Evolutionary conservation across 2,329 filamentous ascomycete genomes (phyloP), one percentile per base, ranked within the genome.

Genomic region (Fusarium pseudonygamai): DNA sequence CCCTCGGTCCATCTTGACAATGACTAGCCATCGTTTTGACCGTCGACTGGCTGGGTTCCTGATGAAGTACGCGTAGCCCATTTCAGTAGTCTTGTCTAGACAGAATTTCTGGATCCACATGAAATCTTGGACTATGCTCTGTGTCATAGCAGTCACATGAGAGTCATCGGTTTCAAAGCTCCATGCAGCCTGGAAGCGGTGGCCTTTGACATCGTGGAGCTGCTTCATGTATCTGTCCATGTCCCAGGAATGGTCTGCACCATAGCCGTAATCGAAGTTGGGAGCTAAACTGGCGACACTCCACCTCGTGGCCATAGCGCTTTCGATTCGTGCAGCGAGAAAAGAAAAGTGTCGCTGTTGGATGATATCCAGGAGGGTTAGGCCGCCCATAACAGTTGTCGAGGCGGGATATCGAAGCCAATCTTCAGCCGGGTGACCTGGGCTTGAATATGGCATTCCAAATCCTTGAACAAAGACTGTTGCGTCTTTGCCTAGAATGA

Each of bases 401-500:
- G 30, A 50, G 30, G 8, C 15, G 13, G 30, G 13, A 32, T 13
- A 13, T 13, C 13, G 30, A 13, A 32, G 30, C 30, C 30, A 32
- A 14, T 32, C 13, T 32, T 32, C 30, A 32, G 30, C 13, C 13
- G n/a, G n/a, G 8, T 26, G 11, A 20, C n/a, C 8, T 26, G 30
- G 49, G 49, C 36, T 52, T 2, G 30, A 24, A 9, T 36, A 52
- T 24, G 49, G 49, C 4, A 22, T 36, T 0, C 32, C 49, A 52
- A 52, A 52, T 36, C 49, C 13, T 10, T 37, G 4, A 2, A 52
- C 49, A 6, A 9, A 52, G 32, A 52, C n/a, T 52, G 20, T 0
- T 15, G 32, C 7, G 1, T 12, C 2, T 1, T 37, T 12, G 13
- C 8, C 49, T 4, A 37, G 49, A 6, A 1, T 2, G 9, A 37